Base-by-base conservation (phyloP, 1,284 basidiomycete genomes). In the Ganoderma multipileum region DNA sequence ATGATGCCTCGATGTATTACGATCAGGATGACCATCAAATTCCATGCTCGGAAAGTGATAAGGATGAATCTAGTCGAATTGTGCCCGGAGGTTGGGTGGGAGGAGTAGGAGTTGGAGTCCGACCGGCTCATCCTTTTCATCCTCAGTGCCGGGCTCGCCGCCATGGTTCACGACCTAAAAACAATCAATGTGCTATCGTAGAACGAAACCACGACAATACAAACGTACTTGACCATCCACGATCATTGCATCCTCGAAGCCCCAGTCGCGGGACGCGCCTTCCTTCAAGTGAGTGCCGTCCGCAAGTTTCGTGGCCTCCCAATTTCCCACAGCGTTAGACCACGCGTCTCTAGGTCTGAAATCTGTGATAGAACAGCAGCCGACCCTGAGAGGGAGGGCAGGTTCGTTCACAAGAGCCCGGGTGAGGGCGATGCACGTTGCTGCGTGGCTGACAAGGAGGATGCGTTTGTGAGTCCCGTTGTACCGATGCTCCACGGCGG, bases 371-470 rank as follows among this genome's bases (percentile, higher is more conserved):
- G 91, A 87, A 73, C 91, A 93, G 71, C 91, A 93, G 16, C 91
- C 93, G 9, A 90, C 86, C 65, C 89, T 81, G 42, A 94, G 74
- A 5, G 85, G 83, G 38, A 89, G 66, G 0, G 79, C 76, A 36
- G 82, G 81, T 61, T 90, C 83, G 0, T 85, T 88, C 6, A 89
- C 71, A 47, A 96, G 83, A 50, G 83, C 87, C 65, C 90, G 83
- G 5, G 86, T 86, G 55, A 96, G 85, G 3, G 90, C 89, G 71
- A 95, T 94, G 69, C 86, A 83, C 5, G 93, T 91, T 18, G 94
- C 95, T 0, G 95, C 95, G 77, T 96, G 95, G 68, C 88, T 90
- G 71, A 95, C 85, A 36, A 96, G 79, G 44, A 96, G 76, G 16
- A 95, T 81, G 8, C 85, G 81, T 68, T 77, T 81, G 72, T 87